These are phyloP conservation scores for Jackrogersella minutella DNA, from an alignment of 495 filamentous ascomycete genomes.

Conservation along the genomic window DNA sequence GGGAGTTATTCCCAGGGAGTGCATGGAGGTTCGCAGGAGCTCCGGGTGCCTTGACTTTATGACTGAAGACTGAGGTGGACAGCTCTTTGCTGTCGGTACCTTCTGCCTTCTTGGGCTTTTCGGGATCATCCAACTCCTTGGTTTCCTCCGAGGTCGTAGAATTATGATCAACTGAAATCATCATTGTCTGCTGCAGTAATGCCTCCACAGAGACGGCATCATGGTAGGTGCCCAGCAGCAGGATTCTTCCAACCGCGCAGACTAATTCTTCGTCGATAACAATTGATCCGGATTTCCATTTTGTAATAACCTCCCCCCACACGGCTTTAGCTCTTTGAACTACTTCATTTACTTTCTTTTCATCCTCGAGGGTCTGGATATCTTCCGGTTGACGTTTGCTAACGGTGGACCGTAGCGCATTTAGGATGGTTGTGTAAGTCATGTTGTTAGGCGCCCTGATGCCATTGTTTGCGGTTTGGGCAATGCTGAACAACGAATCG, in stretches of 20 bases:
- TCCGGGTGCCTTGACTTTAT: neutral
- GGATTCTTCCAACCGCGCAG: constrained; percentile 75
- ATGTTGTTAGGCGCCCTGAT: constrained; percentile 66
- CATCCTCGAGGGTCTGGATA: constrained; percentile 42
- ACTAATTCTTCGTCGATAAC: constrained; percentile 77
- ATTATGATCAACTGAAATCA: too few species aligned
- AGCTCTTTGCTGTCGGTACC: neutral
- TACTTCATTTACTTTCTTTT: constrained; percentile 49
- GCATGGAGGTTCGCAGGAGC: constrained; percentile 50
- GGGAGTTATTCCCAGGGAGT: constrained; percentile 67
- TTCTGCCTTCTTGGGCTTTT: too few species aligned
- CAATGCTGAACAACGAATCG: constrained; percentile 77
- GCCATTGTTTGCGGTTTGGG: constrained; percentile 69
- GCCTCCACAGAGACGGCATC: constrained; percentile 72
- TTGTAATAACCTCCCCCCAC: constrained; percentile 79
- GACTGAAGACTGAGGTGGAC: neutral
- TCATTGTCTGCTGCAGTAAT: constrained; percentile 79
- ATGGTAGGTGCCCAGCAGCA: constrained; percentile 65
- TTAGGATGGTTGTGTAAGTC: constrained; percentile 84
- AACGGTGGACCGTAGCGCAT: constrained; percentile 62
- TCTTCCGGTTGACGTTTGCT: constrained; percentile 20
- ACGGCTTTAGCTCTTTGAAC: constrained; percentile 68
- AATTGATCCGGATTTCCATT: constrained; percentile 75
- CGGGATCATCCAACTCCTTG: too few species aligned
- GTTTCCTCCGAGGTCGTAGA: too few species aligned